A percentile compares a stretch with the other conserved stretches of the same genome.
Evolutionary conservation across 306 rosid genomes (phyloP).

Genomic region (Vigna radiata): DNA sequence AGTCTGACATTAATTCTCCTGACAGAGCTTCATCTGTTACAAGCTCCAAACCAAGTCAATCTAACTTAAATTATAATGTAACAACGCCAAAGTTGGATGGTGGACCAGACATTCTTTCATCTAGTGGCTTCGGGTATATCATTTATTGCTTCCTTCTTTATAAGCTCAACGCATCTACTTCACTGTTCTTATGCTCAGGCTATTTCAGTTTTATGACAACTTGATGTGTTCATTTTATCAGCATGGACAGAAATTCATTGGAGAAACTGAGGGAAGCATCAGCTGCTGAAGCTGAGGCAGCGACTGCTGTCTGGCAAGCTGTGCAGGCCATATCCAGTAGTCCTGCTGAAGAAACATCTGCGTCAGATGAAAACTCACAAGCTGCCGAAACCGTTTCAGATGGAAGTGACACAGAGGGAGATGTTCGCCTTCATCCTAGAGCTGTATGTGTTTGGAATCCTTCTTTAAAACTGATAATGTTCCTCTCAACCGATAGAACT

Average conservation of each 20-base stretch:
- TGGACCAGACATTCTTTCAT: slow-evolving; percentile 58
- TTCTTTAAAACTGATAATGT: slow-evolving; percentile 30
- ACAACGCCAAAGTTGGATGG: slow-evolving; percentile 54
- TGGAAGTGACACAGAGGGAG: slow-evolving; percentile 94
- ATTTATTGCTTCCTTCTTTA: slow-evolving; percentile 30
- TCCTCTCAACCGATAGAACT: background rate
- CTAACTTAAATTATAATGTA: slow-evolving; percentile 53
- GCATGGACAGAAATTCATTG: slow-evolving; percentile 85
- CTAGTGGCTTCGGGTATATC: slow-evolving; percentile 70
- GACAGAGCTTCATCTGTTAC: slow-evolving; percentile 71
- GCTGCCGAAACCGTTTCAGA: slow-evolving; percentile 85
- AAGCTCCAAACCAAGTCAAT: slow-evolving; percentile 60
- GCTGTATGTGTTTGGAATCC: slow-evolving; percentile 72
- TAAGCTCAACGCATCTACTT: slow-evolving; percentile 38
- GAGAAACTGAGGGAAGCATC: slow-evolving; percentile 99
- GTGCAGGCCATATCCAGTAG: slow-evolving; percentile 66
- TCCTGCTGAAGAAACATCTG: slow-evolving; percentile 78
- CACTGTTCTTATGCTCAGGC: slow-evolving; percentile 23
- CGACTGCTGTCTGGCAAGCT: slow-evolving; percentile 96
- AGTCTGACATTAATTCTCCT: slow-evolving; percentile 63
- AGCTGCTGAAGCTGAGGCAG: slow-evolving; percentile 99
- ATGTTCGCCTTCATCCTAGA: slow-evolving; percentile 98
- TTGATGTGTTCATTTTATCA: slow-evolving; percentile 46
- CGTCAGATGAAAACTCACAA: slow-evolving; percentile 86
- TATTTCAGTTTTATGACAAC: slow-evolving; percentile 35